Percentiles rank a stretch among this genome's conserved stretches.
These are phyloP conservation scores for Phytophthora sp. DNA, from an alignment of 352 stramenopile genomes.

Conservation along the genomic window DNA sequence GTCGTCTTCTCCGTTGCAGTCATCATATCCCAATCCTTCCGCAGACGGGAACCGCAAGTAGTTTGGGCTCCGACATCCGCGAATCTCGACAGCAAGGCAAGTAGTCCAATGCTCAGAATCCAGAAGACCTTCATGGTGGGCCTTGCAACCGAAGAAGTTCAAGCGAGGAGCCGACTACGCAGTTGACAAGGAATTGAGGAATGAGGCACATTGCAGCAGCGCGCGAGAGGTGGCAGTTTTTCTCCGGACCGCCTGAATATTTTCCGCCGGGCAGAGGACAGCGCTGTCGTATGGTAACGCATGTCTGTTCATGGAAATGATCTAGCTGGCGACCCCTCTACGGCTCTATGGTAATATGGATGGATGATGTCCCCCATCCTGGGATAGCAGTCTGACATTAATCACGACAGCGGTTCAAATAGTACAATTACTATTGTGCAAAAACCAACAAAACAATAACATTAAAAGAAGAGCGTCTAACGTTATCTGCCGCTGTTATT, in stretches of 20 bases:
- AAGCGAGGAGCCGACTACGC: neutral
- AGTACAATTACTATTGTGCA: too few relatives aligned
- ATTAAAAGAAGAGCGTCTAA: too few relatives aligned
- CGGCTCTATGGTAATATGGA: constrained; percentile 10
- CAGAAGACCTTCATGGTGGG: constrained; percentile 31
- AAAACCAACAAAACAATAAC: too few relatives aligned
- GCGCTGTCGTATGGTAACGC: constrained; percentile 21
- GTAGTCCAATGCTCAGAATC: constrained; percentile 19
- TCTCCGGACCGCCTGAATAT: constrained; percentile 11
- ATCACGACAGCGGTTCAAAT: too few relatives aligned
- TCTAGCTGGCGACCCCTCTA: neutral
- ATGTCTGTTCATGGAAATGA: constrained; percentile 31
- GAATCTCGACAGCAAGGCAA: constrained; percentile 15
- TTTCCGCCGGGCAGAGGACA: constrained; percentile 17
- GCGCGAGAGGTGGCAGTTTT: constrained; percentile 9
- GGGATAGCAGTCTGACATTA: too few relatives aligned
- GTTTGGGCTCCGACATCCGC: constrained; percentile 16
- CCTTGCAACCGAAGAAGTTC: constrained; percentile 1
- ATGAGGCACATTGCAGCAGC: constrained; percentile 3
- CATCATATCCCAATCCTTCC: constrained; percentile 57
- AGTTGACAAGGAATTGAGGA: constrained; percentile 23
- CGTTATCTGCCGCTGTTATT: too few relatives aligned
- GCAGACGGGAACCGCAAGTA: constrained; percentile 45
- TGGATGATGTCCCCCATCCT: too few relatives aligned
- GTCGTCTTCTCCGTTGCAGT: constrained; percentile 46